phyloP scores from a whole-genome alignment of 345 rosid species.

The Salix purpurea region DNA sequence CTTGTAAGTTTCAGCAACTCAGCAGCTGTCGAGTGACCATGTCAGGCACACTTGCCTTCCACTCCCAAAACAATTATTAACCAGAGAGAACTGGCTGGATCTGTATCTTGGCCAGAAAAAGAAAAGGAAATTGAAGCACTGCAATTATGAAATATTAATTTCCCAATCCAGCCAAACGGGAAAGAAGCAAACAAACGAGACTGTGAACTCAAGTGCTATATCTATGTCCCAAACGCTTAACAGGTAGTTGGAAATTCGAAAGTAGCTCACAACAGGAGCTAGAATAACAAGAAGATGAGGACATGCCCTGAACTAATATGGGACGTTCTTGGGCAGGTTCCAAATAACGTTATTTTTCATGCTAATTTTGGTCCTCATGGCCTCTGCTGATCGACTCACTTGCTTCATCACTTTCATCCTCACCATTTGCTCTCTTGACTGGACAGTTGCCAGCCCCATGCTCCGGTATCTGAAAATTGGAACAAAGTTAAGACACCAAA shows the following conservation, averaged over 20 bases:
- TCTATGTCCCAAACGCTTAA: background rate
- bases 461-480: conserved; percentile 60
- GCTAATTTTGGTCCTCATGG: conserved; percentile 69
- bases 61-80: too few species aligned
- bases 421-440: conserved; percentile 62
- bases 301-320: conserved; percentile 33
- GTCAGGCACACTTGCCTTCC: too few species aligned
- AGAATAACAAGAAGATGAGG: background rate
- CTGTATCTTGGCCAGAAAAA: background rate
- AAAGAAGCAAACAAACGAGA: background rate
- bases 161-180: background rate
- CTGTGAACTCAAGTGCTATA: background rate
- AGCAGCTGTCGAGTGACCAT: too few species aligned
- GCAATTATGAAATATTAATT: background rate
- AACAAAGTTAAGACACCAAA: background rate
- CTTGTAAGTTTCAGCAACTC: too few species aligned
- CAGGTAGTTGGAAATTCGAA: background rate
- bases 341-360: conserved; percentile 76
- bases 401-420: conserved; percentile 73
- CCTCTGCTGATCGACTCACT: conserved; percentile 63
- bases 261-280: background rate
- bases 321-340: conserved; percentile 81
- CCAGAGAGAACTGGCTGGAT: background rate
- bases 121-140: background rate
- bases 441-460: conserved; percentile 78